Base-by-base conservation (phyloP, 2,329 filamentous ascomycete species). In the Ophiostoma novo-ulmi region DNA sequence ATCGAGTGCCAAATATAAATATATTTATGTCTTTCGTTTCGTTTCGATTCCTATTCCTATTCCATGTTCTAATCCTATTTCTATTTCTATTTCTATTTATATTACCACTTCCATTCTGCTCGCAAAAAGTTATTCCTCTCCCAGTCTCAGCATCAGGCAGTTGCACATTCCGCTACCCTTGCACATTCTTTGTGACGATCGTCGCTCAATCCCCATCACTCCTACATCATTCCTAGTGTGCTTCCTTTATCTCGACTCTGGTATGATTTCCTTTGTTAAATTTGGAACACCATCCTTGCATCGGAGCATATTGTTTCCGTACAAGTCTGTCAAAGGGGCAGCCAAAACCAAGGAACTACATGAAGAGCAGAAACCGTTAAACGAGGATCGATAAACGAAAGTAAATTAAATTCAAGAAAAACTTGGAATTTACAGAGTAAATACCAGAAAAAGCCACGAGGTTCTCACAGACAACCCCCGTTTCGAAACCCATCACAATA, bases 81-180 rank as follows among this genome's bases (percentile, higher is more conserved):
- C 38, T 48, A 7, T 14, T 44, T 44, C 3, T 44, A 13, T 44
- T 44, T 44, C 39, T 44, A 44, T 17, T 44, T 44, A 3, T 31
- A 31, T 31, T 31, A 31, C 31, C 31, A 31, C 31, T 31, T 31
- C 44, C 44, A 20, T n/a, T 48, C n/a, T 20, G 17, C 5, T n/a
- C n/a, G 44, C 44, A 48, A 6, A 48, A 7, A 48, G 4, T 48
- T 48, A 5, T 20, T 48, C 52, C 52, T 26, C 10, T 58, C n/a
- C n/a, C n/a, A 58, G 52, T 58, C 52, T 58, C 52, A 26, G 22
- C 22, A 22, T 58, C 52, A 58, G 52, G 52, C 52, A 58, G 22
- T 58, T 31, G 52, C 22, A 58, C 52, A 58, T 58, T 58, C 52
- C 22, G n/a, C 52, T 11, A 58, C 22, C 52, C 52, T 58, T 48